These are phyloP conservation scores for Blastocystis sp. DNA, from an alignment of 352 stramenopile genomes.

Conservation along the genomic window DNA sequence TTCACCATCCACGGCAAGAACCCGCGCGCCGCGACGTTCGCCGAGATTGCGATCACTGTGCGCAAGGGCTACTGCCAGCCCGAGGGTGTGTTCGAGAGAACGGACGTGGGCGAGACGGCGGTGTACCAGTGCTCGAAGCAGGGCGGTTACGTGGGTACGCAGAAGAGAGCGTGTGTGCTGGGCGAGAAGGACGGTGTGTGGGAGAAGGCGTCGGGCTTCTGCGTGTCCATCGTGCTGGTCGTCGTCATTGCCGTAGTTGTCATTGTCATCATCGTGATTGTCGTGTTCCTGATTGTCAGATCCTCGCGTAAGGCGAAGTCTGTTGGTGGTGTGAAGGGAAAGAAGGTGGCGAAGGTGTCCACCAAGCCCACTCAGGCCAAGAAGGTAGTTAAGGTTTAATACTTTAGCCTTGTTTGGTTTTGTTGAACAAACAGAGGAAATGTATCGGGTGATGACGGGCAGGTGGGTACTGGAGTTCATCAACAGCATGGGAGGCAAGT, in stretches of 20 bases:
- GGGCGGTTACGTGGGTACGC: constrained; percentile 15
- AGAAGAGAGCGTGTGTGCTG: constrained; percentile 6
- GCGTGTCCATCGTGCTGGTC: constrained; percentile 1
- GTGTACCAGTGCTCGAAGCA: neutral
- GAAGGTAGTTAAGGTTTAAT: constrained; percentile 3
- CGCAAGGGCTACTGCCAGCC: neutral
- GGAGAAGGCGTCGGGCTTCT: constrained; percentile 27
- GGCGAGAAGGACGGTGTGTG: constrained; percentile 19
- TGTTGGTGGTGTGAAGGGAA: constrained; percentile 35
- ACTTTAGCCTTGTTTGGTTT: too few relatives aligned
- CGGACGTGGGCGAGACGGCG: constrained; percentile 19
- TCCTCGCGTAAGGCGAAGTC: neutral
- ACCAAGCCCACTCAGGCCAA: neutral
- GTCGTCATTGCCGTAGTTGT: constrained; percentile 22
- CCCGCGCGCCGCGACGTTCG: neutral
- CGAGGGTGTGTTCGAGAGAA: constrained; percentile 2
- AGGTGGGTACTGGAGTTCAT: constrained; percentile 46
- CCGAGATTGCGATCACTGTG: neutral
- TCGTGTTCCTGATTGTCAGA: constrained; percentile 5
- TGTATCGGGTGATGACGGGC: constrained; percentile 42
- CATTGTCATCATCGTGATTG: neutral
- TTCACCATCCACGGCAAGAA: constrained; percentile 38
- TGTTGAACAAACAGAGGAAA: constrained; percentile 1
- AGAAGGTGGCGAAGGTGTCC: constrained; percentile 1
- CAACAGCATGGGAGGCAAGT: constrained; percentile 18